Percentiles rank a stretch among this genome's conserved stretches.
These are phyloP conservation scores for Aciculosporium take DNA, from an alignment of 2,329 filamentous ascomycete genomes.

Conservation along the genomic window DNA sequence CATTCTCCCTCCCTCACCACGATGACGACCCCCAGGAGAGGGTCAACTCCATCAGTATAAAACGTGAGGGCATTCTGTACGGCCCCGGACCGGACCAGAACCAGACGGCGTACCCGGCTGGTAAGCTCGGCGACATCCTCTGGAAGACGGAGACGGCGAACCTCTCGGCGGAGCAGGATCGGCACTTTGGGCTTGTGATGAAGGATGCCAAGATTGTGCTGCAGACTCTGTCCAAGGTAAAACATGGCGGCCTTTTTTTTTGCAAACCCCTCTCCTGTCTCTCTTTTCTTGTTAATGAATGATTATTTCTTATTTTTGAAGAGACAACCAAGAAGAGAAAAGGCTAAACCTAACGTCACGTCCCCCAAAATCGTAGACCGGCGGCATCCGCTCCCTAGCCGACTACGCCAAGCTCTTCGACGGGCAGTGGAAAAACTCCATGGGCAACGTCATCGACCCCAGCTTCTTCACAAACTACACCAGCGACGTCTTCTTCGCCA, in stretches of 20 bases:
- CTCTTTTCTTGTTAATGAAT: too few species aligned
- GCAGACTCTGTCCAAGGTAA: background rate
- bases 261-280: too few species aligned
- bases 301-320: too few species aligned
- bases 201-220: background rate
- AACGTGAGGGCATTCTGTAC: slow-evolving; percentile 1
- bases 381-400: slow-evolving; percentile 17
- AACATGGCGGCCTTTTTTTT: too few species aligned
- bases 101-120: slow-evolving; percentile 1
- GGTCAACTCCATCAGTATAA: background rate
- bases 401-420: slow-evolving; percentile 28
- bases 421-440: slow-evolving; percentile 22
- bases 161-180: background rate
- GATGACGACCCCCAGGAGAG: background rate
- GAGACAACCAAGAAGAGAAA: background rate
- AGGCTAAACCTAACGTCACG: background rate
- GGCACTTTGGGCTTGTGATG: background rate
- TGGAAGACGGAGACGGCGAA: slow-evolving; percentile 1
- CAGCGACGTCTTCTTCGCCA: slow-evolving; percentile 31
- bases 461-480: slow-evolving; percentile 30
- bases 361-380: too few species aligned
- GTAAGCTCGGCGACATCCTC: background rate
- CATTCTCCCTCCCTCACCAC: background rate
- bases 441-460: slow-evolving; percentile 16
- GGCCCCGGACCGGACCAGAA: slow-evolving; percentile 1